phyloP scores from a whole-genome alignment of 371 early-diverging fungal species.

The Rhizomucor miehei region DNA sequence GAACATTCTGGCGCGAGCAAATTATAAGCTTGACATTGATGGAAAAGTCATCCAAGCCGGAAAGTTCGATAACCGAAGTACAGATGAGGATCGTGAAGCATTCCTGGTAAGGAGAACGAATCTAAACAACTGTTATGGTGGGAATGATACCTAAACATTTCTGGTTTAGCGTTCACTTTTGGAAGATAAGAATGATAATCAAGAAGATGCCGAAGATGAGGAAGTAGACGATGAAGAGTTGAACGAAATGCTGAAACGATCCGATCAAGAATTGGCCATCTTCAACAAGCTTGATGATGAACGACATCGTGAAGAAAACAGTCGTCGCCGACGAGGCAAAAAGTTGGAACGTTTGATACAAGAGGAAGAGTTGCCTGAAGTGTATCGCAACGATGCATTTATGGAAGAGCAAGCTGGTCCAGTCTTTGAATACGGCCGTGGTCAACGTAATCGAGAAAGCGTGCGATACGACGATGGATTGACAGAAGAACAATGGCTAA shows the following conservation, averaged over 20 bases:
- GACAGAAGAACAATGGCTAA: conserved; percentile 92
- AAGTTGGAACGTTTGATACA: conserved; percentile 68
- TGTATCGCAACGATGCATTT: conserved; percentile 61
- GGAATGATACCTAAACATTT: not conserved
- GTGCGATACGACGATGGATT: conserved; percentile 91
- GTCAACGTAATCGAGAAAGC: conserved; percentile 62
- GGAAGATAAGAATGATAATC: conserved; percentile 20
- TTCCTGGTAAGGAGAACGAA: conserved; percentile 64
- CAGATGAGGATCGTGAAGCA: conserved; percentile 89
- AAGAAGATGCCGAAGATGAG: conserved; percentile 54
- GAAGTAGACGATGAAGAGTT: conserved; percentile 82
- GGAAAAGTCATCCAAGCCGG: conserved; percentile 99
- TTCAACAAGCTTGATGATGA: conserved; percentile 76
- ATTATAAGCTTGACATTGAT: conserved; percentile 94
- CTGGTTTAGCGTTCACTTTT: conserved; percentile 15
- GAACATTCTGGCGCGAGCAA: conserved; percentile 90
- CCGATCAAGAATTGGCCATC: conserved; percentile 68
- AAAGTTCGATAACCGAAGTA: conserved; percentile 96
- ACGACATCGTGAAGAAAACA: conserved; percentile 46
- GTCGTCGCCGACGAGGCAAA: conserved; percentile 24
- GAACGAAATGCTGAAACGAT: conserved; percentile 80
- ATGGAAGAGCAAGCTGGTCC: conserved; percentile 6
- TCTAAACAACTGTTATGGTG: not conserved
- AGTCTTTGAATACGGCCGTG: conserved; percentile 63
- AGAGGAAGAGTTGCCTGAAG: conserved; percentile 78